Evolutionary conservation across 306 rosid species (phyloP), one percentile per base, ranked within the genome.

Genomic region (Prunus salicina): DNA sequence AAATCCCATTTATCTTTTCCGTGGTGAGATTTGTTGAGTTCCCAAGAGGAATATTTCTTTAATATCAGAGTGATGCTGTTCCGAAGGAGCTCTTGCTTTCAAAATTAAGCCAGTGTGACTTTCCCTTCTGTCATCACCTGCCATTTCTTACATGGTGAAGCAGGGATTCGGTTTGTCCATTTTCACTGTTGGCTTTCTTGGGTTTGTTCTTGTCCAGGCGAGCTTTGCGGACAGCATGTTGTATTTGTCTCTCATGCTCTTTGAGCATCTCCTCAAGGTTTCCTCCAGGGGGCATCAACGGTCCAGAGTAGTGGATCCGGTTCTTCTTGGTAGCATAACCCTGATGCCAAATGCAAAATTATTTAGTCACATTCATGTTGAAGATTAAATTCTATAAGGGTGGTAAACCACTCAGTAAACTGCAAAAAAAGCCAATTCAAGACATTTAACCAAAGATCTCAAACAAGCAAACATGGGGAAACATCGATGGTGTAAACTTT

Each of bases 191-290:
- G 1, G 76, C 70, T 76, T 79, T 86, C 52, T 84, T 85, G 57
- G 67, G n/a, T 81, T 76, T 86, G 72, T 69, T 79, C 85, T 89
- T 93, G 65, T 86, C 91, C 20, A 82, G n/a, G 49, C 88, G 87
- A 78, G 91, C 92, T 86, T 91, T 93, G 67, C 96, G 91, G 18
- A 88, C 88, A 12, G 93, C 93, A 24, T 76, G 78, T 76, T 88
- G 96, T 76, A 91, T 88, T 87, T 89, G 89, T 81, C 81, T 88
- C 82, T 93, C 96, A 7, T 91, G 95, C 82, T 91, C 89, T 86
- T 87, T 91, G 19, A 91, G 88, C 91, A 91, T 87, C 74, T 91
- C 91, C 78, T 88, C 97, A 4, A 91, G 78, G 80, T 88, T 84
- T 72, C 90, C 91, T 9, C 83, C 91, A 3, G 80, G 84, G 57